Conservation (phyloP, 176 grass and related monocot species). For the Oryza australiensis region DNA sequence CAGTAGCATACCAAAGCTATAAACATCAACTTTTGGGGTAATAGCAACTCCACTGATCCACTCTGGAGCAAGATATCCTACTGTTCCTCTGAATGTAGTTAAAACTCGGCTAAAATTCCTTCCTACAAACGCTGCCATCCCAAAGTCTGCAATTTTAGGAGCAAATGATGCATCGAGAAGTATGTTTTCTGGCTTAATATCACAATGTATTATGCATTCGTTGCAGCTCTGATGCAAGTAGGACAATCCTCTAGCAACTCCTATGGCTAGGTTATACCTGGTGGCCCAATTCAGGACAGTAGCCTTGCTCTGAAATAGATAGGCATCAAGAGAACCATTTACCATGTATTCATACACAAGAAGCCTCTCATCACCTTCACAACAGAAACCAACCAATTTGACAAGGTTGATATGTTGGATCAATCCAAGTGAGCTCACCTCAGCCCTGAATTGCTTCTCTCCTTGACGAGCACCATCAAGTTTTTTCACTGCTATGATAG, state of each 20-base stretch:
- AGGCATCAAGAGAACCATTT: background rate
- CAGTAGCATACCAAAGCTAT: conserved; percentile 53
- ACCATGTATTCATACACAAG: background rate
- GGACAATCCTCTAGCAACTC: conserved; percentile 42
- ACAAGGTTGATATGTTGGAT: background rate
- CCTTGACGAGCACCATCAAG: background rate
- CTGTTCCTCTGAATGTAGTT: conserved; percentile 46
- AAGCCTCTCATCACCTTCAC: background rate
- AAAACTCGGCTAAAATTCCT: conserved; percentile 49
- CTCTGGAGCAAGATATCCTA: conserved; percentile 50
- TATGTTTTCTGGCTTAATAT: conserved; percentile 48
- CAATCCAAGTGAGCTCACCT: background rate
- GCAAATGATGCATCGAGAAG: conserved; percentile 30
- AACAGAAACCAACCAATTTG: background rate
- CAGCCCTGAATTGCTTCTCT: background rate
- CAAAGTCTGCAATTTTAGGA: conserved; percentile 55
- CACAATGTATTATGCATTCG: conserved; percentile 54
- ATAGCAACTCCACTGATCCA: conserved; percentile 40
- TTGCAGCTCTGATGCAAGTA: conserved; percentile 47
- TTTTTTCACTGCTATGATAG: background rate
- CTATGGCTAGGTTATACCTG: background rate
- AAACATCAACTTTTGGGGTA: conserved; percentile 46
- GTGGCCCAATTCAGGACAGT: background rate
- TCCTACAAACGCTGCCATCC: conserved; percentile 42
- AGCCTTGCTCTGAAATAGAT: background rate